phyloP scores from a whole-genome alignment of 208 protist genomes.

The Leishmania mexicana region DNA sequence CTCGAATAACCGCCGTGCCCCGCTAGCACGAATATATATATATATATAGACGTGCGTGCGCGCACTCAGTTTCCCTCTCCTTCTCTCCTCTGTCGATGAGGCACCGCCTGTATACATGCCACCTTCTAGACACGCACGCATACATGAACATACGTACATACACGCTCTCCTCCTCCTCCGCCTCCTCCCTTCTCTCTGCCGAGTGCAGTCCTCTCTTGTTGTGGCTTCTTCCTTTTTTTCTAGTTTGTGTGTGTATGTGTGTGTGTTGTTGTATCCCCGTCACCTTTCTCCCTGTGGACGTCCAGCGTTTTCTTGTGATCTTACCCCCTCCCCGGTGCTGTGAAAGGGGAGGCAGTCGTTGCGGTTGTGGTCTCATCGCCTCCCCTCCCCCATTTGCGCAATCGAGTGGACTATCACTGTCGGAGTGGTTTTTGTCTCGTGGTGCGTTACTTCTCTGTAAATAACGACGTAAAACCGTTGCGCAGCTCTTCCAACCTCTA shows the following conservation, averaged over 20 bases:
- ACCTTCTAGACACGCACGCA: background rate
- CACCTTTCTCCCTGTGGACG: background rate
- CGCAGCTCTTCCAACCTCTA: background rate
- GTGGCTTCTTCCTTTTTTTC: background rate
- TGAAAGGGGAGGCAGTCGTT: background rate
- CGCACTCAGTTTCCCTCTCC: background rate
- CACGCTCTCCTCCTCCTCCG: background rate
- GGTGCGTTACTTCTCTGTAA: too few species aligned
- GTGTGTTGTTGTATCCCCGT: background rate
- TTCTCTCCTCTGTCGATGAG: background rate
- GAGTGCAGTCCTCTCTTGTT: background rate
- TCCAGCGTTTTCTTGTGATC: background rate
- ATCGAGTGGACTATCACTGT: background rate
- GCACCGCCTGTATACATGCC: background rate
- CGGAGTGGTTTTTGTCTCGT: background rate
- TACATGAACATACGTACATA: background rate
- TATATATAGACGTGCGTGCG: background rate
- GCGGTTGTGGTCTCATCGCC: background rate
- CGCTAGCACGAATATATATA: background rate
- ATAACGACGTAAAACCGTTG: background rate
- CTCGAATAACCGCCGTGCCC: background rate
- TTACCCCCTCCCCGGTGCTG: background rate
- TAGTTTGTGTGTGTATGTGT: background rate
- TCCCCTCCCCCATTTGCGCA: background rate
- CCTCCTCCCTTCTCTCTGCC: background rate